Percentiles rank a stretch among this genome's conserved stretches.
Evolutionary conservation across 2,329 filamentous ascomycete species (phyloP).

Genomic region (Alternaria sp.): DNA sequence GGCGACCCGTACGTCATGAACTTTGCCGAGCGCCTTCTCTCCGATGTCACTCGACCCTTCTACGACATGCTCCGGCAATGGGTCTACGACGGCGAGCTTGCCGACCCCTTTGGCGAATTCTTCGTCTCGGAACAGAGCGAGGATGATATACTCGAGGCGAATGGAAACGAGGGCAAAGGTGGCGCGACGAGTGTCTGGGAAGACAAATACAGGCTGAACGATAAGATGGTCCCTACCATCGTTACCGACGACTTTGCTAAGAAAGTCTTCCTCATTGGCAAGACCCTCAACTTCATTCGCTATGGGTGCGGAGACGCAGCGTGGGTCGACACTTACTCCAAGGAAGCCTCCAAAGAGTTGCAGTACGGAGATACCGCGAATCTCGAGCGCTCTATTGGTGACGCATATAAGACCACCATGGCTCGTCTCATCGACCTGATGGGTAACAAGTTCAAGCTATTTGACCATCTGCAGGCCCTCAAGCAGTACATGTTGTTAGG

Average conservation of each 20-base stretch:
- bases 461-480: conserved; percentile 87
- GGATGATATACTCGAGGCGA: conserved; percentile 49
- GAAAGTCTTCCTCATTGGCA: conserved; percentile 96
- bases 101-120: conserved; percentile 95
- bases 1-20: conserved; percentile 93
- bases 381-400: conserved; percentile 90
- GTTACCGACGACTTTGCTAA: conserved; percentile 92
- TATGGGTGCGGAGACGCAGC: conserved; percentile 91
- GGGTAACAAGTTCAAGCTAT: conserved; percentile 92
- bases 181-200: conserved; percentile 94
- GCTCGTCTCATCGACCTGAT: conserved; percentile 90
- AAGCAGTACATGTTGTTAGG: conserved; percentile 95
- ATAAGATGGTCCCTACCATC: conserved; percentile 89
- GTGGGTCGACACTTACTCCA: conserved; percentile 96
- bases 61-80: conserved; percentile 95
- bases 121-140: conserved; percentile 86
- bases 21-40: conserved; percentile 88
- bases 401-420: conserved; percentile 98
- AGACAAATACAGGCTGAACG: conserved; percentile 89
- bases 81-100: conserved; percentile 98
- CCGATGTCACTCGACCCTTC: conserved; percentile 89
- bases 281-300: conserved; percentile 96
- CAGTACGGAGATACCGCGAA: conserved; percentile 92
- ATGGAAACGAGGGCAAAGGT: conserved; percentile 50
- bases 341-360: conserved; percentile 88